Evolutionary conservation across 2,329 filamentous ascomycete species (phyloP).

Genomic region (Aspergillus awamori): DNA sequence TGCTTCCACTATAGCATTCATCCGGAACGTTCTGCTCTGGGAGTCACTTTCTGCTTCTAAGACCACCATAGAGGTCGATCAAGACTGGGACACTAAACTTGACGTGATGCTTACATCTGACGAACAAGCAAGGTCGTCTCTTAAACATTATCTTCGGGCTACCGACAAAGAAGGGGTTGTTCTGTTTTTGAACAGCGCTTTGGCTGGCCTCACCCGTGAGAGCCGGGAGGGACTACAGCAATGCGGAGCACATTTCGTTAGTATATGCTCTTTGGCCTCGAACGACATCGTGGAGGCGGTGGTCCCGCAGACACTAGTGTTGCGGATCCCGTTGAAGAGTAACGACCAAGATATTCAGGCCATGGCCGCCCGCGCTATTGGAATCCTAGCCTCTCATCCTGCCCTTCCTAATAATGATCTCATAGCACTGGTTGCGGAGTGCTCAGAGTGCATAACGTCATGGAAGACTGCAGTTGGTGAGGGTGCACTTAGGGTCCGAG

Average conservation of each 20-base stretch:
- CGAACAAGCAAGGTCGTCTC: slow-evolving; percentile 63
- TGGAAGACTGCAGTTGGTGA: slow-evolving; percentile 66
- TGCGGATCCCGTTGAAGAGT: slow-evolving; percentile 66
- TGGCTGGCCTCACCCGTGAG: slow-evolving; percentile 48
- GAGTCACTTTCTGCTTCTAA: slow-evolving; percentile 55
- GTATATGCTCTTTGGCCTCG: slow-evolving; percentile 59
- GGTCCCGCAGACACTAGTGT: slow-evolving; percentile 51
- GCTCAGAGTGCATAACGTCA: slow-evolving; percentile 51
- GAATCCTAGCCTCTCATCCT: slow-evolving; percentile 72
- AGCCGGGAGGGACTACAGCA: slow-evolving; percentile 46
- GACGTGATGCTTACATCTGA: slow-evolving; percentile 73
- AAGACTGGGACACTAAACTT: slow-evolving; percentile 82
- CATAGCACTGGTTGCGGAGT: slow-evolving; percentile 45
- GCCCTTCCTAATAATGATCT: slow-evolving; percentile 46
- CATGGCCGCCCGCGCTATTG: slow-evolving; percentile 70
- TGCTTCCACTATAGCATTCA: slow-evolving; percentile 70
- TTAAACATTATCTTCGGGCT: slow-evolving; percentile 36
- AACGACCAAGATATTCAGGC: slow-evolving; percentile 71
- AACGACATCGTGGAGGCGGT: slow-evolving; percentile 57
- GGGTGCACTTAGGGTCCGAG: slow-evolving; percentile 61
- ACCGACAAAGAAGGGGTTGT: slow-evolving; percentile 43
- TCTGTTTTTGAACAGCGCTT: slow-evolving; percentile 48
- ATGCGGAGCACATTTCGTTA: slow-evolving; percentile 55
- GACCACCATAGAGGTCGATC: slow-evolving; percentile 61
- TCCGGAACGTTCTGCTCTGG: slow-evolving; percentile 62